Conservation (phyloP, 139 green algal genomes). For the Ostreobium quekettii region DNA sequence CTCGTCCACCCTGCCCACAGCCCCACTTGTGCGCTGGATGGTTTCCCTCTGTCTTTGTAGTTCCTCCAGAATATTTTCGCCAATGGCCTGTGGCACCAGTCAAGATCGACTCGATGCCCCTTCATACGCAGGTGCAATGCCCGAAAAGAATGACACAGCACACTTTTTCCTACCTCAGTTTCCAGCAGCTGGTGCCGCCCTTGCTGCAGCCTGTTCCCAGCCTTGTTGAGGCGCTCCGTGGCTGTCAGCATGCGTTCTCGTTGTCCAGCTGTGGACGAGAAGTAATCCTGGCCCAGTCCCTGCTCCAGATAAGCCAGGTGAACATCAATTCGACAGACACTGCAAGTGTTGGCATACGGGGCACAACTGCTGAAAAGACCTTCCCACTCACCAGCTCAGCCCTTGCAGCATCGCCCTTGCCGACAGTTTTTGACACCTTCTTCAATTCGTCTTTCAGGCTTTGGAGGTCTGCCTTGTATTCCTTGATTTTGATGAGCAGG, state of each 20-base stretch:
- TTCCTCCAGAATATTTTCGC: constrained; percentile 41
- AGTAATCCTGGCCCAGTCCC: constrained; percentile 68
- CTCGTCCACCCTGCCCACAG: constrained; percentile 27
- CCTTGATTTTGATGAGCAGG: constrained; percentile 69
- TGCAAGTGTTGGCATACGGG: not conserved
- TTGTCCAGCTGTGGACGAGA: constrained; percentile 59
- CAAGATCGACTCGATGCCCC: too few species aligned
- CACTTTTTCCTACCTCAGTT: constrained; percentile 59
- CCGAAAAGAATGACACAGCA: not conserved
- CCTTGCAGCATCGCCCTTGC: constrained; percentile 38
- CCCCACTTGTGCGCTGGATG: constrained; percentile 33
- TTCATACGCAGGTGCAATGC: not conserved
- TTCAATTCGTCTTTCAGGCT: constrained; percentile 53
- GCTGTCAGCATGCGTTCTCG: constrained; percentile 69
- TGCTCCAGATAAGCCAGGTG: constrained; percentile 5
- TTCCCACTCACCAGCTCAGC: constrained; percentile 52
- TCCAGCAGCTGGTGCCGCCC: constrained; percentile 72
- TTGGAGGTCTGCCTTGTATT: constrained; percentile 80
- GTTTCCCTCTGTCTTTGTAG: constrained; percentile 47
- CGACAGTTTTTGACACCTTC: constrained; percentile 20
- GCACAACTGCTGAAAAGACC: not conserved
- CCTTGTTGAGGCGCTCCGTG: constrained; percentile 68
- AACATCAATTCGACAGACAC: not conserved
- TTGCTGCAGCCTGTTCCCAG: constrained; percentile 56
- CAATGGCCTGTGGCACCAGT: constrained; percentile 30